These are phyloP conservation scores for Diplodia intermedia DNA, from an alignment of 2,329 filamentous ascomycete genomes.

Conservation along the genomic window DNA sequence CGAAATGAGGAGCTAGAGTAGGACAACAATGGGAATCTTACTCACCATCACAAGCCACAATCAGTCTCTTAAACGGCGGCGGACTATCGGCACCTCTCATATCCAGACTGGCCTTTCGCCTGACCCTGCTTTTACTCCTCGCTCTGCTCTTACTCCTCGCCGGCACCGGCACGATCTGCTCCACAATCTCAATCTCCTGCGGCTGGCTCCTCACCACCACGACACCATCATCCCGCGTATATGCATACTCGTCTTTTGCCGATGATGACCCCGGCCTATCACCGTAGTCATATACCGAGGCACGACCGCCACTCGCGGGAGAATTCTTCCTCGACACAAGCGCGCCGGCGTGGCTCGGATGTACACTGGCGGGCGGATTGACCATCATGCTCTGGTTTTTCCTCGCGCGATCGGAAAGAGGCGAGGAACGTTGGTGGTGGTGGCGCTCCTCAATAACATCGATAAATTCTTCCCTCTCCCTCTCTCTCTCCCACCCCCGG, in stretches of 20 bases:
- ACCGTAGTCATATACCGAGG: slow-evolving; percentile 11
- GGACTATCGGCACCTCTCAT: slow-evolving; percentile 27
- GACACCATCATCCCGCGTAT: slow-evolving; percentile 26
- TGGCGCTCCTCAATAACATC: slow-evolving; percentile 4
- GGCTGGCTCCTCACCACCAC: slow-evolving; percentile 22
- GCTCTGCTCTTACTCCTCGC: slow-evolving; percentile 5
- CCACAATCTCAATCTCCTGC: slow-evolving; percentile 29
- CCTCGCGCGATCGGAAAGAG: slow-evolving; percentile 4
- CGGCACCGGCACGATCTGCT: slow-evolving; percentile 21
- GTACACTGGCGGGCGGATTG: slow-evolving; percentile 7
- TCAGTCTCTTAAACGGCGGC: slow-evolving; percentile 44
- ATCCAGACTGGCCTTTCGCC: slow-evolving; percentile 30
- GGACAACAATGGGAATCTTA: not conserved
- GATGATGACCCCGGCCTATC: not conserved
- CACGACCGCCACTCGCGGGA: not conserved
- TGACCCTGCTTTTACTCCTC: slow-evolving; percentile 26
- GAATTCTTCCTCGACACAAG: not conserved
- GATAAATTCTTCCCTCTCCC: not conserved
- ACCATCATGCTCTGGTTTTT: not conserved
- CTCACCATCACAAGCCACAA: slow-evolving; percentile 50
- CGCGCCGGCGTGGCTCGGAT: not conserved
- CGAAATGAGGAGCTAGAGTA: not conserved
- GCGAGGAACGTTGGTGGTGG: not conserved
- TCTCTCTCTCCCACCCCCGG: slow-evolving; percentile 14
- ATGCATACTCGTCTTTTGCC: slow-evolving; percentile 11